Base-by-base conservation (phyloP, 345 rosid genomes). In the Hypericum androsaemum region DNA sequence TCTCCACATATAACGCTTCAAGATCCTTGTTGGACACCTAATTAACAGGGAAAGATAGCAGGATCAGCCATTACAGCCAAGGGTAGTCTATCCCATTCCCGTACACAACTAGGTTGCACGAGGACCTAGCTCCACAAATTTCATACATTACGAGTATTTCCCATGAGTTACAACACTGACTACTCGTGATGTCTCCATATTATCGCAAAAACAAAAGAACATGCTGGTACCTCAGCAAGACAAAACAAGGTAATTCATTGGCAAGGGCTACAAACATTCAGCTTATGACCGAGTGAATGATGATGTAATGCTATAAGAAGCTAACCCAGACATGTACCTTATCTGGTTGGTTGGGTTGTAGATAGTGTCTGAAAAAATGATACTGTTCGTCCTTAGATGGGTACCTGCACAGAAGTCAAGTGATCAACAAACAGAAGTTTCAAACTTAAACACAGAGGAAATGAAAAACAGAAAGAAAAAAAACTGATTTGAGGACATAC, bases 281-380 rank as follows among this genome's bases (percentile, higher is more conserved):
- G 32, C 32, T 22, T 22, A 22, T 22, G 32, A 22, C 32, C 4
- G 32, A 22, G 32, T 22, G 32, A 1, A 4, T 22, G 32, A 1
- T 22, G 4, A 22, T 12, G 13, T 44, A n/a, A 17, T 6, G 48
- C 16, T 17, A 12, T 10, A 12, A 44, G n/a, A 12, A 44, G 32
- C 49, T 54, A 43, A 5, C 37, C 12, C 4, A 15, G 47, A 22
- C 50, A 17, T n/a, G 5, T 74, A 88, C 98, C 82, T 79, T 79
- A 39, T 72, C 47, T 22, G 88, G 95, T 52, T 76, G 78, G 41
- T 84, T 80, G 36, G 90, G 80, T 65, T 53, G 79, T 53, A 90
- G 73, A 71, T 85, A 88, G 71, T 92, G 88, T 76, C 80, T 80
- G 72, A 84, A 77, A 75, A 92, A 92, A 75, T 78, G 82, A 71